Evolutionary conservation across 1,284 basidiomycete species (phyloP).

Genomic region (Microbotryum intermedium): DNA sequence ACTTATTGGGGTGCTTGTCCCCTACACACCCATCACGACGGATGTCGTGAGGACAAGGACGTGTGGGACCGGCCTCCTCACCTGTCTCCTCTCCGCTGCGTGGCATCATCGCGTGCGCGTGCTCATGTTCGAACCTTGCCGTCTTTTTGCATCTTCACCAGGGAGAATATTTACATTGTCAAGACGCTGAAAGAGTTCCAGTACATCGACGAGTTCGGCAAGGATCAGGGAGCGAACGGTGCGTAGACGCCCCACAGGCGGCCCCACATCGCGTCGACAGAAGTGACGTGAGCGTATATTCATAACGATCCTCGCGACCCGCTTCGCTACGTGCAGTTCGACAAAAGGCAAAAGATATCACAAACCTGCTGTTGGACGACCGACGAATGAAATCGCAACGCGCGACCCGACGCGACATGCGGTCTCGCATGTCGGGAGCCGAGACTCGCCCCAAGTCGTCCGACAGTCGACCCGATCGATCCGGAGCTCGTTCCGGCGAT

Average conservation of each 20-base stretch:
- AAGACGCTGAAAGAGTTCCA: constrained; percentile 99
- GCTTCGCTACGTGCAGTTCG: constrained; percentile 47
- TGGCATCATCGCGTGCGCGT: too few species aligned
- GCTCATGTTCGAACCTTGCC: too few species aligned
- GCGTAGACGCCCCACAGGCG: constrained; percentile 16
- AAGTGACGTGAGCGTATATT: neutral
- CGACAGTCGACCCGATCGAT: constrained; percentile 3
- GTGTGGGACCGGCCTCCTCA: neutral
- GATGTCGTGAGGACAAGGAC: too few species aligned
- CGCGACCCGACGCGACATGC: constrained; percentile 76
- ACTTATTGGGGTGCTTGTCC: neutral
- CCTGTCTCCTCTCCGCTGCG: neutral
- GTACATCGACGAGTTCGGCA: constrained; percentile 87
- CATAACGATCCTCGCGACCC: neutral
- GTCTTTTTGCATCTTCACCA: constrained; percentile 8
- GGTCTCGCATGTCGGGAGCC: constrained; percentile 79
- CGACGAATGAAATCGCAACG: constrained; percentile 76
- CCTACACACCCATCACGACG: neutral
- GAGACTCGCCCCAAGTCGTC: constrained; percentile 10
- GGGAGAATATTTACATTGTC: constrained; percentile 93
- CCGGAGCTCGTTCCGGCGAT: constrained; percentile 37
- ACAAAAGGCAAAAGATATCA: constrained; percentile 99
- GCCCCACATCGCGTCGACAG: neutral
- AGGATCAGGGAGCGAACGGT: constrained; percentile 94
- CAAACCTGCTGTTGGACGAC: constrained; percentile 88